Base-by-base conservation (phyloP, 2,329 filamentous ascomycete genomes). In the Polytolypa hystricis region DNA sequence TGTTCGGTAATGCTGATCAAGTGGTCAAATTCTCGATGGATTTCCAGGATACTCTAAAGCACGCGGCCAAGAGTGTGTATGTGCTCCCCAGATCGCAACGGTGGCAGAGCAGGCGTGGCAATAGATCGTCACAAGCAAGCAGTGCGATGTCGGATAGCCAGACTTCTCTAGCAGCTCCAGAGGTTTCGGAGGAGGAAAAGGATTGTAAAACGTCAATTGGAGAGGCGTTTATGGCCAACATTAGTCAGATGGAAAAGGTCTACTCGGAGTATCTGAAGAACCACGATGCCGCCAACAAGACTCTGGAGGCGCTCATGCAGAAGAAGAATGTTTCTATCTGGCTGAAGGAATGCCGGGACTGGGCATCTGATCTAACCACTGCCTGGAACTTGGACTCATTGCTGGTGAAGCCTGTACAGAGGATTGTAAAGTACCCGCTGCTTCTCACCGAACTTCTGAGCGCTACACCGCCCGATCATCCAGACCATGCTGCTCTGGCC, bases 341-440 rank as follows among this genome's bases (percentile, higher is more conserved):
- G 91, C 69, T 96, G 33, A 81, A 81, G 40, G 89, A 95, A 58
- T 98, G 91, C 60, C 86, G 91, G 52, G 79, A 85, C 48, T 87
- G 89, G 52, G 87, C 89, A 9, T 83, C 85, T 48, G 91, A 95
- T 55, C 71, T 98, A 44, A 98, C 91, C 0, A 77, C 79, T 17
- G 89, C 91, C 0, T 98, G 91, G 91, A 84, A 93, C 57, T 62
- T 98, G 42, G 87, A 95, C 57, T 93, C 91, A 0, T 69, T 98
- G n/a, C 73, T 98, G 14, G 89, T 98, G 54, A 98, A 98, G 60
- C 91, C 91, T 2, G 87, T 93, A 57, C 91, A 98, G 61, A 77
- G 91, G 32, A 80, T 96, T 43, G 79, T 89, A 21, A 95, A 95
- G 53, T 98, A 96, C 53, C 86, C 86, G 3, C 78, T 94, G 30